Percentiles rank a stretch among this genome's conserved stretches.
Evolutionary conservation across 2,329 filamentous ascomycete genomes (phyloP).

Genomic region (Monosporascus sp.): DNA sequence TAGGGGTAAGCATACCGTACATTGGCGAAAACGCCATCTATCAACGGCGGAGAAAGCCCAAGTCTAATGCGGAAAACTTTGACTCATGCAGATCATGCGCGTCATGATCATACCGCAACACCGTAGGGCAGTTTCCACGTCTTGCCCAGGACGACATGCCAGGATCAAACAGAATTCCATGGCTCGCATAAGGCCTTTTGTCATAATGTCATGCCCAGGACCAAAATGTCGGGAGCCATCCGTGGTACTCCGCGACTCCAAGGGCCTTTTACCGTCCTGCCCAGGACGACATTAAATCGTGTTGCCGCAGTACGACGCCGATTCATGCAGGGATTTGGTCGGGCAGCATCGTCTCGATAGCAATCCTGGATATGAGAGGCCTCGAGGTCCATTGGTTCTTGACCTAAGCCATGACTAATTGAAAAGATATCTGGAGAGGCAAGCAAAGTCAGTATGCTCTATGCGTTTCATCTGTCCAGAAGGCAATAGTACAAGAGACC

Average conservation of each 20-base stretch:
- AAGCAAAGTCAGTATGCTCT: background rate
- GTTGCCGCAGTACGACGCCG: background rate
- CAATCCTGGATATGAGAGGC: background rate
- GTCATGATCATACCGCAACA: constrained; percentile 12
- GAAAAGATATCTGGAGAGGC: background rate
- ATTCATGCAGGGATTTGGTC: background rate
- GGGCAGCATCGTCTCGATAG: background rate
- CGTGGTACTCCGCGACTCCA: constrained; percentile 5
- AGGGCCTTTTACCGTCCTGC: constrained; percentile 37
- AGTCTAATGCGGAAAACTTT: constrained; percentile 18
- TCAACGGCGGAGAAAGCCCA: constrained; percentile 8
- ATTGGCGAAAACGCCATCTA: constrained; percentile 13
- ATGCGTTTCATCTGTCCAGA: background rate
- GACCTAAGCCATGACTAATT: background rate
- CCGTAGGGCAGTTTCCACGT: constrained; percentile 27
- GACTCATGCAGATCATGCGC: constrained; percentile 12
- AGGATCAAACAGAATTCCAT: constrained; percentile 7
- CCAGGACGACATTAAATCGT: constrained; percentile 28
- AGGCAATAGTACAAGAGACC: no score
- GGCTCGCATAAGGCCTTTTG: constrained; percentile 16
- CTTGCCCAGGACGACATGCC: constrained; percentile 28
- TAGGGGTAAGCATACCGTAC: constrained; percentile 10
- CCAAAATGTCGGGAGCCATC: constrained; percentile 6
- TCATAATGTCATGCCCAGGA: constrained; percentile 22
- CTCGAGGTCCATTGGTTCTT: background rate